phyloP scores from a whole-genome alignment of 2,329 filamentous ascomycete species.

The Zasmidium angulare region DNA sequence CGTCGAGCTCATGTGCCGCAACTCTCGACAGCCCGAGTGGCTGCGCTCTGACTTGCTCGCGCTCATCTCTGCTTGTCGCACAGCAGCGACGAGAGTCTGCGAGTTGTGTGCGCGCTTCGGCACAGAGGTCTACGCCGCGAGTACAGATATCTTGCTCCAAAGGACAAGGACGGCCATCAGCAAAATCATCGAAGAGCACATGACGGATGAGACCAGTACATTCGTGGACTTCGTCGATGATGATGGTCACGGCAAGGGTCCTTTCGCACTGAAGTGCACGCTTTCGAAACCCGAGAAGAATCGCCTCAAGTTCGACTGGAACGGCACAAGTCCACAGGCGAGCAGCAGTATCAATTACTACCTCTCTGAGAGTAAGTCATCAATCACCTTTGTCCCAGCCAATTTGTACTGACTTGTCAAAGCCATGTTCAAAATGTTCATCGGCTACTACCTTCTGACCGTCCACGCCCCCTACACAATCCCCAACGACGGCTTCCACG shows the following conservation, averaged over 20 bases:
- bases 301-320: slow-evolving; percentile 27
- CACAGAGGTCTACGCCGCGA: slow-evolving; percentile 26
- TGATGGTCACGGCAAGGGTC: slow-evolving; percentile 27
- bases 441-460: slow-evolving; percentile 27
- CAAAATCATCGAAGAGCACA: slow-evolving; percentile 28
- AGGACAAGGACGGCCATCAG: slow-evolving; percentile 25
- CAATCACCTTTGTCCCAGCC: neutral
- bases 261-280: slow-evolving; percentile 29
- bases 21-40: slow-evolving; percentile 29
- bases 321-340: slow-evolving; percentile 27
- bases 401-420: neutral
- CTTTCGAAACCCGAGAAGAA: slow-evolving; percentile 28
- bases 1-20: slow-evolving; percentile 29
- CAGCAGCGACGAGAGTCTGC: slow-evolving; percentile 27
- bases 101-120: slow-evolving; percentile 28
- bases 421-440: slow-evolving; percentile 19
- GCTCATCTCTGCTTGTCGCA: slow-evolving; percentile 28
- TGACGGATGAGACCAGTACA: slow-evolving; percentile 26
- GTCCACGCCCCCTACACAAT: slow-evolving; percentile 28
- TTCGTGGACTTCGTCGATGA: slow-evolving; percentile 31
- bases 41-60: slow-evolving; percentile 28
- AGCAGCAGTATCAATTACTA: slow-evolving; percentile 31
- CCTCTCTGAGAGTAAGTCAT: slow-evolving; percentile 23
- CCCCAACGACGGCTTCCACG: slow-evolving; percentile 30
- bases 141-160: slow-evolving; percentile 24